Evolutionary conservation across 306 rosid genomes (phyloP).

Genomic region (Luffa aegyptiaca): DNA sequence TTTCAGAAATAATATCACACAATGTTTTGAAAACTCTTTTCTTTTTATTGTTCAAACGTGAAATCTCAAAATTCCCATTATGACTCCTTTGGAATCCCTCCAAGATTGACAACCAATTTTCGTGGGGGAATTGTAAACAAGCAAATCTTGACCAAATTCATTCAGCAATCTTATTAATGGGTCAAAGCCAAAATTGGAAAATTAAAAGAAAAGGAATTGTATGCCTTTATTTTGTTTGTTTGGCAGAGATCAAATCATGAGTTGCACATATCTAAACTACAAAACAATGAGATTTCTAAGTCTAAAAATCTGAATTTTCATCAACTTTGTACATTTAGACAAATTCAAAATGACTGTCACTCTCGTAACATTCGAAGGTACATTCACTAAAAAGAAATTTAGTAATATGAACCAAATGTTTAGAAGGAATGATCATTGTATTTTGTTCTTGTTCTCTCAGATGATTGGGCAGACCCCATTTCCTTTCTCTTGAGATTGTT

Average conservation of each 20-base stretch:
- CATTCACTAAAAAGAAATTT: background rate
- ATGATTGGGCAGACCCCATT: conserved; percentile 23
- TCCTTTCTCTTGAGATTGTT: conserved; percentile 22
- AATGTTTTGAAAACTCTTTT: background rate
- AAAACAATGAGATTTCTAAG: background rate
- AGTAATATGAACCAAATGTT: background rate
- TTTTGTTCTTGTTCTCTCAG: conserved; percentile 31
- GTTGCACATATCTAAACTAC: background rate
- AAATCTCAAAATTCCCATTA: background rate
- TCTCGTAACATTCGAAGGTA: background rate
- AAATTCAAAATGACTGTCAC: background rate
- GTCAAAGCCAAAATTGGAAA: background rate
- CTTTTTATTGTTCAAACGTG: background rate
- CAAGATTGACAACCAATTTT: conserved; percentile 1
- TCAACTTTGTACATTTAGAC: background rate
- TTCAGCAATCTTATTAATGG: background rate
- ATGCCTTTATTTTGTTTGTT: background rate
- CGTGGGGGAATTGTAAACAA: background rate
- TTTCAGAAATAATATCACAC: background rate
- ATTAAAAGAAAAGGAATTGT: background rate
- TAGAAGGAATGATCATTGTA: conserved; percentile 2
- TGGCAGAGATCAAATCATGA: background rate
- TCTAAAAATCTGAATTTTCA: background rate
- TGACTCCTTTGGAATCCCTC: background rate
- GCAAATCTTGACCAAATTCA: background rate